Conservation (phyloP, 805 yeast species). For the Lipomyces oligophaga region DNA sequence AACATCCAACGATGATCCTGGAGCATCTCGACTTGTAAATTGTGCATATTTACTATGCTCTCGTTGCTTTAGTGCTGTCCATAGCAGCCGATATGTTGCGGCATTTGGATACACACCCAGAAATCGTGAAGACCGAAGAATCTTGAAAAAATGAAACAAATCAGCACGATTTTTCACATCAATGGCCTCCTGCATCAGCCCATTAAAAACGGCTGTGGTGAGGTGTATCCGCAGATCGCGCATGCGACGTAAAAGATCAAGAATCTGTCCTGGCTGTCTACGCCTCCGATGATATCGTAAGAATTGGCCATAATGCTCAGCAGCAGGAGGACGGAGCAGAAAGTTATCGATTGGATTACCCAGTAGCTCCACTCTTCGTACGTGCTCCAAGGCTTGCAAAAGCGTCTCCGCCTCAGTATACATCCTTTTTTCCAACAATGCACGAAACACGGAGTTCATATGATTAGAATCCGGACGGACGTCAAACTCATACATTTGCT, state of each 20-base stretch:
- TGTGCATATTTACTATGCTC: no score
- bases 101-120: constrained; percentile 10
- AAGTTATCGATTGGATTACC: constrained; percentile 3
- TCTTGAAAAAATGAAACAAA: constrained; percentile 4
- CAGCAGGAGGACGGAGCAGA: constrained; percentile 6
- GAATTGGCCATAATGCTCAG: constrained; percentile 22
- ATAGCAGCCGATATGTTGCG: constrained; percentile 10
- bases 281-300: constrained; percentile 19
- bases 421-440: constrained; percentile 2
- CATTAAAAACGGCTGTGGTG: constrained; percentile 8
- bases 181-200: constrained; percentile 9
- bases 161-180: constrained; percentile 6
- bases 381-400: constrained; percentile 8
- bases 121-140: not conserved
- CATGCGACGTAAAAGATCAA: constrained; percentile 13
- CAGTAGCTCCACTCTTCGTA: constrained; percentile 1
- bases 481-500: constrained; percentile 3
- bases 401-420: constrained; percentile 6
- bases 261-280: constrained; percentile 2
- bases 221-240: constrained; percentile 8
- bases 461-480: constrained; percentile 8
- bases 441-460: constrained; percentile 12
- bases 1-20: no score
- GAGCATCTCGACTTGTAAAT: no score
- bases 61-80: constrained; percentile 20